Evolutionary conservation across 1,284 basidiomycete species (phyloP), one percentile per base, ranked within the genome.

Genomic region (Wallemia hederae): DNA sequence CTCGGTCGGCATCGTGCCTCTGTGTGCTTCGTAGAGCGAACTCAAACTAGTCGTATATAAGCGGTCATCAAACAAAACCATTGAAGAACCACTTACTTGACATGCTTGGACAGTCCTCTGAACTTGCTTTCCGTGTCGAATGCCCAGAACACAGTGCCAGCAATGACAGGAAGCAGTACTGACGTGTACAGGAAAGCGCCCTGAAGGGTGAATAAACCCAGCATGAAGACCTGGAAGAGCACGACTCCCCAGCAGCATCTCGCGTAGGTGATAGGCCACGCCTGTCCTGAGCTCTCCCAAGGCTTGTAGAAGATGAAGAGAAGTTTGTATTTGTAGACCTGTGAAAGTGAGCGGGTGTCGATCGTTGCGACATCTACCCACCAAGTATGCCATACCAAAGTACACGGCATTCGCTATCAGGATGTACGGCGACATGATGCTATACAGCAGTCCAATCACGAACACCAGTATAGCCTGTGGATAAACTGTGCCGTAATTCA

Each of bases 391-490:
- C 59, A 86, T 75, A 11, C 88, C 91, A 68, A 98, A 98, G 72
- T 98, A 98, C 39, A 92, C 73, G 0, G 90, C 84, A 9, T 90
- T 89, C 67, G 98, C 98, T 24, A 94, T 77, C 60, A 94, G 76
- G 67, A 98, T 94, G 62, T 94, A 76, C 0, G 92, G 92, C 63
- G 90, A 86, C 11, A 94, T 85, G 64, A 98, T 84, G 69, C 87
- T 90, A 74, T 97, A 98, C 25, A 94, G 76, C 65, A 98, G 74
- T 24, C 86, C 90, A 68, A 98, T 83, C 61, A 90, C 86, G 71
- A 97, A 98, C 66, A 98, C 82, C 55, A 98, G 76, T 62, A 98
- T 85, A 1, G 90, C 86, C 69, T 94, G 89, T 0, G 91, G 91
- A 68, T 96, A 92, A 7, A 92, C 83, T 26, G 80, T 74, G 61